Base-by-base conservation (phyloP, 139 green algal species). In the Coelastrella sp. region DNA sequence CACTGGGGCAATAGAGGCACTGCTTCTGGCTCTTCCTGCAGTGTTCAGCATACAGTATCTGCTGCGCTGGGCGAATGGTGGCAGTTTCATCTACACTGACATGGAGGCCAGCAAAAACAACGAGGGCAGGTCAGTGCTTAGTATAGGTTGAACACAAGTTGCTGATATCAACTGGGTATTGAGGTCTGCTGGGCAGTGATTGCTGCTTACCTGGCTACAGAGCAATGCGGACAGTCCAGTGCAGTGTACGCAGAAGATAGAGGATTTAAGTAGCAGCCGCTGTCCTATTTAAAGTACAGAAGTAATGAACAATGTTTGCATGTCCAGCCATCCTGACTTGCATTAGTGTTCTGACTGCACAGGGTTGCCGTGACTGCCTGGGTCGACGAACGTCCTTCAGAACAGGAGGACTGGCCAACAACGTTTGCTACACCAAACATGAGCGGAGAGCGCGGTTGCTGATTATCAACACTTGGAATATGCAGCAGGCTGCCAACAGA, bases 11-110 rank as follows among this genome's bases (percentile, higher is more conserved):
- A 80, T 80, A 35, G 43, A 80, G 48, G 72, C 72, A 9, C 43
- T 67, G 45, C 48, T 80, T 15, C 34, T 80, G 48, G 72, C 41
- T n/a, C 27, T 80, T 17, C 72, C 72, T 80, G 72, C 45, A n/a
- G 45, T 80, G 30, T 66, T 80, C 30, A 80, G 72, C 48, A 53
- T 80, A 53, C 48, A 66, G 72, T 34, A 38, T 5, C 75, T 69
- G 75, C 53, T 82, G 53, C 73, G 19, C 23, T 38, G 35, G 27
- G 13, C 73, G 15, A 37, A 59, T 25, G 35, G 48, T 40, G 50
- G 7, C n/a, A 48, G 9, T 23, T 57, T 35, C 6, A 32, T 30
- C 40, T 9, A 23, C 53, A 21, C 35, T 30, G 53, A 71, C 9
- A 6, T 38, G 0, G 53, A 71, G 23, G 35, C 5, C 17, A 35